A percentile compares a stretch with the other conserved stretches of the same genome.
Evolutionary conservation across 2,329 filamentous ascomycete genomes (phyloP).

Genomic region (Botrytis sinoallii): DNA sequence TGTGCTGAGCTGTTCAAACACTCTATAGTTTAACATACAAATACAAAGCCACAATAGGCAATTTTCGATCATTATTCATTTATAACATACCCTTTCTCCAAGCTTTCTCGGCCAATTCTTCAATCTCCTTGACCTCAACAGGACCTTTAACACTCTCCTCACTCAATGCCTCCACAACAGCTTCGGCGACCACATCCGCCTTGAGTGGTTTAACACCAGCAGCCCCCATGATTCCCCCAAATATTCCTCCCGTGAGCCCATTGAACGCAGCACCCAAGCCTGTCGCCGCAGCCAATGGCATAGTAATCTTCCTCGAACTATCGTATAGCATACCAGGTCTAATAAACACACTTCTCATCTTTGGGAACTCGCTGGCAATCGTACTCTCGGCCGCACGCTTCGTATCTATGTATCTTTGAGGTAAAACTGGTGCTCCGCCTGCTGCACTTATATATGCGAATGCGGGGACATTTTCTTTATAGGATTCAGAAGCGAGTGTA

Average conservation of each 20-base stretch:
- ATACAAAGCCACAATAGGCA: constrained; percentile 27
- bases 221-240: constrained; percentile 75
- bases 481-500: constrained; percentile 74
- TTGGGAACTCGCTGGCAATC: constrained; percentile 69
- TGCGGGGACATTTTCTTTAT: constrained; percentile 58
- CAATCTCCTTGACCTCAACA: constrained; percentile 76
- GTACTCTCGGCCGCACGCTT: constrained; percentile 86
- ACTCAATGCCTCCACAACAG: constrained; percentile 80
- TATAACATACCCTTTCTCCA: constrained; percentile 92
- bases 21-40: constrained; percentile 19
- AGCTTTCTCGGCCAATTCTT: constrained; percentile 72
- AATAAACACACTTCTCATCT: constrained; percentile 77
- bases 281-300: constrained; percentile 78
- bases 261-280: constrained; percentile 76
- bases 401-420: constrained; percentile 80
- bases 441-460: constrained; percentile 91
- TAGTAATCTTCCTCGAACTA: constrained; percentile 71
- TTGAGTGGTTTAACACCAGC: constrained; percentile 83
- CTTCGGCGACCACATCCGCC: constrained; percentile 83
- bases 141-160: constrained; percentile 71
- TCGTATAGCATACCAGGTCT: constrained; percentile 90
- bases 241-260: constrained; percentile 67
- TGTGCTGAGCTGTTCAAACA: constrained; percentile 21
- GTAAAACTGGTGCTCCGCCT: constrained; percentile 79
- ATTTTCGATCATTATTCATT: constrained; percentile 30